Evolutionary conservation across 2,329 filamentous ascomycete genomes (phyloP).

Genomic region (Sclerotinia subarctica): DNA sequence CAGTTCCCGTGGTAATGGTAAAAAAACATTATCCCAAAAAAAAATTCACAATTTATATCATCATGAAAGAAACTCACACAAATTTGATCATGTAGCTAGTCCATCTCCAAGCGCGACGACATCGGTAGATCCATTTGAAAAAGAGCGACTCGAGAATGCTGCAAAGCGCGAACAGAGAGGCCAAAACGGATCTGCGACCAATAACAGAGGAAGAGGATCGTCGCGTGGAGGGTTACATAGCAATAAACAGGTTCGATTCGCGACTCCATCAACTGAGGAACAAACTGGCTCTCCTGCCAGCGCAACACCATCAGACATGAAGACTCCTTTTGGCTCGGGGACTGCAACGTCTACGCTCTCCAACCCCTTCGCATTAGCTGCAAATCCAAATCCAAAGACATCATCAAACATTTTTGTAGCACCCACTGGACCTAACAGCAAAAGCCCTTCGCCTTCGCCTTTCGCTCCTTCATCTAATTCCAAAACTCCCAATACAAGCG

Average conservation of each 20-base stretch:
- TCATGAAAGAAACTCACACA: conserved; percentile 14
- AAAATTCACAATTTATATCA: conserved; percentile 8
- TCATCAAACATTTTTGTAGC: conserved; percentile 12
- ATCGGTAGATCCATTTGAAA: conserved; percentile 33
- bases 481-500: conserved; percentile 3
- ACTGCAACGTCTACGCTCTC: conserved; percentile 8
- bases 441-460: conserved; percentile 11
- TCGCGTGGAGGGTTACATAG: conserved; percentile 22
- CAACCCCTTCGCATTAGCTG: conserved; percentile 26
- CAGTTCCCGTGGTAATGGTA: conserved; percentile 22
- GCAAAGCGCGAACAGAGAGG: conserved; percentile 35
- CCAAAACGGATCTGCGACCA: conserved; percentile 27
- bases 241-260: conserved; percentile 35
- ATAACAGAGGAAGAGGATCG: conserved; percentile 30
- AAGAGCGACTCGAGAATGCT: conserved; percentile 38
- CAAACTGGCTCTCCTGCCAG: conserved; percentile 2
- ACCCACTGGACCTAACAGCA: conserved; percentile 9
- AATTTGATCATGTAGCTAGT: conserved; percentile 24
- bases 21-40: conserved; percentile 24
- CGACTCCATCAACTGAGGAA: conserved; percentile 21
- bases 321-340: not conserved
- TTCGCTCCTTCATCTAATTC: conserved; percentile 2
- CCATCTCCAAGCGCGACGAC: conserved; percentile 22
- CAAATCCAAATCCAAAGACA: conserved; percentile 5
- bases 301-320: conserved; percentile 14